Percentiles rank a stretch among this genome's conserved stretches.
Evolutionary conservation across 345 rosid genomes (phyloP).

Genomic region (Lagerstroemia speciosa): DNA sequence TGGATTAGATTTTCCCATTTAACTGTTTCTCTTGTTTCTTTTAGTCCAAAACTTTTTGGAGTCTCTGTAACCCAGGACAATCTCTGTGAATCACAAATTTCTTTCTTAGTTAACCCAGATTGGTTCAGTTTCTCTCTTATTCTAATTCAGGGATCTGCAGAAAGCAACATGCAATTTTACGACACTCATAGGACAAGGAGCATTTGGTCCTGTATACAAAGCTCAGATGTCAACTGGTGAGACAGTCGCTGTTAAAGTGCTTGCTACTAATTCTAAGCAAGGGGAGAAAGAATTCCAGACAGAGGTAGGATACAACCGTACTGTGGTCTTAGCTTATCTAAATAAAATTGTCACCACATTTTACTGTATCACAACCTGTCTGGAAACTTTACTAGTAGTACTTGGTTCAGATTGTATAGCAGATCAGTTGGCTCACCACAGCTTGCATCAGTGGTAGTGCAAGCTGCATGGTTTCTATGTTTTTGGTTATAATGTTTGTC

Average conservation of each 20-base stretch:
- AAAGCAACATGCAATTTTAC: slow-evolving; percentile 91
- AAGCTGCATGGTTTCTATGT: background rate
- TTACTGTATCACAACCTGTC: background rate
- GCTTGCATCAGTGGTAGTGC: background rate
- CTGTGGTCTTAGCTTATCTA: background rate
- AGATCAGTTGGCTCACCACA: background rate
- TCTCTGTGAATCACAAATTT: background rate
- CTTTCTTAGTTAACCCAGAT: background rate
- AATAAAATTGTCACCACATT: background rate
- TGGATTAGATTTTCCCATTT: background rate
- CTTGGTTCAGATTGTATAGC: background rate
- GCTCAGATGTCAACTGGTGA: slow-evolving; percentile 92
- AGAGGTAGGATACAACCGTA: slow-evolving; percentile 45
- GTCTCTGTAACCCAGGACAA: background rate
- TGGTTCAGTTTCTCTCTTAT: slow-evolving; percentile 6
- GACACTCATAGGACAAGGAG: slow-evolving; percentile 84
- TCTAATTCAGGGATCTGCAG: slow-evolving; percentile 77
- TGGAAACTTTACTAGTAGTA: background rate
- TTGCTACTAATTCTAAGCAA: slow-evolving; percentile 93
- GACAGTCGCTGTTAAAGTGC: slow-evolving; percentile 89
- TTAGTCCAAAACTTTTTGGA: background rate
- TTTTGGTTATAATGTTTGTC: background rate
- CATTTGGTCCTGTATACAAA: slow-evolving; percentile 98
- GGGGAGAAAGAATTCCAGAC: slow-evolving; percentile 97
- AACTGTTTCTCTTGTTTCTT: background rate